These are phyloP conservation scores for Leccinum uliginosum DNA, from an alignment of 768 basidiomycete species.

Conservation along the genomic window DNA sequence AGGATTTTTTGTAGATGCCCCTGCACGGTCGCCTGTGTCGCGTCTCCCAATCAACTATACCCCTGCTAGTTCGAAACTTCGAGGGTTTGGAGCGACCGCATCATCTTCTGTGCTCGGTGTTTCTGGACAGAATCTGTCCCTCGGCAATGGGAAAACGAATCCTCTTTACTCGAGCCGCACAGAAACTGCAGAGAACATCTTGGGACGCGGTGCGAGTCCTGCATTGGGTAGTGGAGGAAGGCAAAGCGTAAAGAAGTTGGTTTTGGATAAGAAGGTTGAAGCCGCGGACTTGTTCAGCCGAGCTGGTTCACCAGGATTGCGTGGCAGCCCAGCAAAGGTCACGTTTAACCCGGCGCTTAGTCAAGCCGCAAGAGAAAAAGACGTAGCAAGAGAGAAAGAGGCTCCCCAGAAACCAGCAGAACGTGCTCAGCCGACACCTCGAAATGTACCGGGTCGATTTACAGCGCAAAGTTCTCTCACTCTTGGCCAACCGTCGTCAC, in stretches of 20 bases:
- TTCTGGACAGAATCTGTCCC: conserved; percentile 35
- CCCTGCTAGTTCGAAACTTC: conserved; percentile 58
- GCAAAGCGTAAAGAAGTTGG: conserved; percentile 90
- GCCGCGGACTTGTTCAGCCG: conserved; percentile 65
- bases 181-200: conserved; percentile 58
- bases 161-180: conserved; percentile 50
- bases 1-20: conserved; percentile 72
- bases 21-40: conserved; percentile 66
- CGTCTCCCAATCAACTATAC: conserved; percentile 63
- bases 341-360: conserved; percentile 74
- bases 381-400: conserved; percentile 43
- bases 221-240: conserved; percentile 64
- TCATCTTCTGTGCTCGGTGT: conserved; percentile 33
- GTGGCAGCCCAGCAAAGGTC: conserved; percentile 41
- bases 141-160: conserved; percentile 53
- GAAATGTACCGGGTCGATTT: conserved; percentile 39
- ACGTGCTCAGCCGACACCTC: conserved; percentile 34
- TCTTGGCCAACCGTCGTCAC: conserved; percentile 25
- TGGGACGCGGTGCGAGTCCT: conserved; percentile 54
- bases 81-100: conserved; percentile 56
- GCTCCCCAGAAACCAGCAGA: conserved; percentile 15
- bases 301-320: conserved; percentile 33
- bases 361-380: conserved; percentile 71
- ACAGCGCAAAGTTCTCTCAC: conserved; percentile 33
- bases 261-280: conserved; percentile 81